Base-by-base conservation (phyloP, 768 basidiomycete species). In the Lepiota venenata region DNA sequence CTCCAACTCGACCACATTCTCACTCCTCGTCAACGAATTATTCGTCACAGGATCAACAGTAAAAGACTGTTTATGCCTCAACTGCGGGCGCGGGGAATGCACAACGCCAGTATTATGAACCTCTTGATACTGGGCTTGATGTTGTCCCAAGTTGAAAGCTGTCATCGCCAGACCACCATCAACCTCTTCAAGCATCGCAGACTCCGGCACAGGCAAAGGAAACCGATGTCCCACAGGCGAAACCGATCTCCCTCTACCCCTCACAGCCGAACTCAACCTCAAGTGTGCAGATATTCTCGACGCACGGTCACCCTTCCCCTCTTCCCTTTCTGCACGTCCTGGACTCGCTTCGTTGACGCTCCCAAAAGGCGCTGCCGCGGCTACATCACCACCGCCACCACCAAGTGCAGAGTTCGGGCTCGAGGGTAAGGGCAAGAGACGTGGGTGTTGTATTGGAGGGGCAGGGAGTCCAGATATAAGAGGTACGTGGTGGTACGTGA, bases 1-100 rank as follows among this genome's bases (percentile, higher is more conserved):
- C 69, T 92, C 91, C 49, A 92, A 73, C 56, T 77, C 73, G 55
- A 82, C 81, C 6, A 92, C 87, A n/a, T 82, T 68, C 55, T 81
- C 77, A 61, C 80, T 81, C 70, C 76, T 81, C 27, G 71, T 63
- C 20, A 77, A 48, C 2, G 73, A 66, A 9, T 66, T 64, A 18
- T 70, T 65, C 36, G 69, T 67, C 29, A 75, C 64, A 1, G 73
- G 71, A 49, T 76, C 73, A 6, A 68, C 65, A 10, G 74, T 66
- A 54, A 75, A 82, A 0, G 83, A 81, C 39, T 75, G 75, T 58
- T 85, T 86, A 5, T 87, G 87, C 0, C 86, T 87, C 15, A 81
- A 74, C 48, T 85, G 71, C 0, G 89, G 88, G 7, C 85, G 81
- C 2, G 90, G 88, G 0, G 87, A 88, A 56, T 80, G 73, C 2